These are phyloP conservation scores for Ehretia macrophylla DNA, from an alignment of 257 asterid species.

Conservation along the genomic window DNA sequence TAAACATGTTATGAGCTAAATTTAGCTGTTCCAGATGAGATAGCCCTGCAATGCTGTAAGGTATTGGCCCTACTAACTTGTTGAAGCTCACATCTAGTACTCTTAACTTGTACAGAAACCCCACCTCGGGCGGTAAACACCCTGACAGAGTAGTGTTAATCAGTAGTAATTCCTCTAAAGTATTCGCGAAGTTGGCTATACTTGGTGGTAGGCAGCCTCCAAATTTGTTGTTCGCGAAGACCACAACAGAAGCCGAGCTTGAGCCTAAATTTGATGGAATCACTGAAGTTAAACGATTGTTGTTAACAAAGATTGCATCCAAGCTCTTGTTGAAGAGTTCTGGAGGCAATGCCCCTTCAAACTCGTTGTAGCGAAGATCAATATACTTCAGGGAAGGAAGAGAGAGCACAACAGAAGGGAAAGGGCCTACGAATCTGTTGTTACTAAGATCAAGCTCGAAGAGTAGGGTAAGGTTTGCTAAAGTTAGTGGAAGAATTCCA, in stretches of 20 bases:
- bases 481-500: constrained; percentile 54
- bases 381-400: constrained; percentile 44
- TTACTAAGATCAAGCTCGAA: constrained; percentile 71
- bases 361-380: constrained; percentile 70
- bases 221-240: constrained; percentile 60
- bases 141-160: constrained; percentile 58
- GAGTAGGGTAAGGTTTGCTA: constrained; percentile 43
- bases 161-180: constrained; percentile 53
- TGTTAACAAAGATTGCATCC: constrained; percentile 63
- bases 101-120: constrained; percentile 50
- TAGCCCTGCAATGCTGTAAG: constrained; percentile 57
- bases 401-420: constrained; percentile 57
- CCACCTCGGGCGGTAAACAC: constrained; percentile 62
- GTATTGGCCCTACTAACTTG: constrained; percentile 49
- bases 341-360: constrained; percentile 63
- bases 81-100: constrained; percentile 60
- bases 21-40: constrained; percentile 50
- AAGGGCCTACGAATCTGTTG: constrained; percentile 72
- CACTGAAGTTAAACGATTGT: constrained; percentile 40
- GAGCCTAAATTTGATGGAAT: constrained; percentile 48
- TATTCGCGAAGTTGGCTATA: constrained; percentile 49
- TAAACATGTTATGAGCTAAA: constrained; percentile 56
- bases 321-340: constrained; percentile 41
- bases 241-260: constrained; percentile 54
- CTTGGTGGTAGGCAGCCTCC: constrained; percentile 60